These are phyloP conservation scores for Solanum hybrid DNA, from an alignment of 305 asterid genomes.

Conservation along the genomic window DNA sequence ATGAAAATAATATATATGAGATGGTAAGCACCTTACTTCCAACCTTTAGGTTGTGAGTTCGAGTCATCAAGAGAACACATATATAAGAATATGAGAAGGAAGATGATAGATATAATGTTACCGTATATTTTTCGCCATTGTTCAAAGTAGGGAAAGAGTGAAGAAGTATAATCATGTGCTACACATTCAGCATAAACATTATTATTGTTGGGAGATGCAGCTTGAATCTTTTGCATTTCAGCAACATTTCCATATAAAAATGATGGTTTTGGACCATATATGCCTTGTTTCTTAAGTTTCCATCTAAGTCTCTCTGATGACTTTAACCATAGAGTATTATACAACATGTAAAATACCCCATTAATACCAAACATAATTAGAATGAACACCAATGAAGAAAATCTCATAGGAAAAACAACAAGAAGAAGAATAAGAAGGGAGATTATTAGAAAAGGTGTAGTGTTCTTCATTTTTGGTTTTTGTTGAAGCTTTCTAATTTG, in stretches of 20 bases:
- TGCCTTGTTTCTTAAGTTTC: conserved; percentile 59
- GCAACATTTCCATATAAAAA: conserved; percentile 43
- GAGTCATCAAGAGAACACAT: background rate
- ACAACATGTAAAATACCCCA: conserved; percentile 4
- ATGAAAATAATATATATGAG: background rate
- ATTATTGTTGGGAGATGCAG: conserved; percentile 3
- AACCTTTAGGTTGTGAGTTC: background rate
- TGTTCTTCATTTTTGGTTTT: conserved; percentile 20
- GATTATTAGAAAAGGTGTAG: background rate
- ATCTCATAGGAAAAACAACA: background rate
- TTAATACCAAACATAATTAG: background rate
- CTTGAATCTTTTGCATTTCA: conserved; percentile 73
- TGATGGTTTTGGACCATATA: conserved; percentile 57
- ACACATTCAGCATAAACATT: conserved; percentile 31
- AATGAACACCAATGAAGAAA: background rate
- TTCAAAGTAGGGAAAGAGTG: conserved; percentile 81
- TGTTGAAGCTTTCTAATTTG: background rate
- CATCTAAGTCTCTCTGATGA: conserved; percentile 22
- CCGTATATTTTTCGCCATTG: conserved; percentile 77
- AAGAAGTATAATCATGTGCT: conserved; percentile 74
- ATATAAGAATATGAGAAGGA: background rate
- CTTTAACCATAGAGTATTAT: conserved; percentile 25
- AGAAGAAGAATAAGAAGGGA: background rate
- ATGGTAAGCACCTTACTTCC: background rate
- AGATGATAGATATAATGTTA: conserved; percentile 7